phyloP scores from a whole-genome alignment of 305 asterid genomes.

The Caryopteris hybrid region DNA sequence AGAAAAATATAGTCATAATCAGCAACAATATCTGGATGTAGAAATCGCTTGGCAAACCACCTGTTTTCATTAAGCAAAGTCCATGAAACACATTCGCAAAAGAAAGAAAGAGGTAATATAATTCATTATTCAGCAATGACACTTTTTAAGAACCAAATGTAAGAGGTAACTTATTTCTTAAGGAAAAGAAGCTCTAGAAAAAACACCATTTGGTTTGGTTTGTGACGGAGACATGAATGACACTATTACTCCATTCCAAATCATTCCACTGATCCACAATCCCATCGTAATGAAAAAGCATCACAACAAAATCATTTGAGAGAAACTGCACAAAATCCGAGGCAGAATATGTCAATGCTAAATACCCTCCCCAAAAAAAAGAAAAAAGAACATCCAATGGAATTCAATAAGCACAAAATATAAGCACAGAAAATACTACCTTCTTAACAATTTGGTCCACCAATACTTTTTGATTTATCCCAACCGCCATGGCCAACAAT shows the following conservation, averaged over 20 bases:
- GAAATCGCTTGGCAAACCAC: slow-evolving; percentile 97
- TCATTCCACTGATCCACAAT: slow-evolving; percentile 74
- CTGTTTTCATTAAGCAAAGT: slow-evolving; percentile 30
- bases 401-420: slow-evolving; percentile 4
- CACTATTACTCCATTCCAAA: slow-evolving; percentile 61
- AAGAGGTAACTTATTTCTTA: background rate
- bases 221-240: slow-evolving; percentile 60
- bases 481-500: slow-evolving; percentile 80
- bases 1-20: slow-evolving; percentile 79
- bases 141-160: background rate
- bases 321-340: slow-evolving; percentile 55
- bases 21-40: slow-evolving; percentile 89
- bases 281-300: slow-evolving; percentile 95
- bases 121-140: background rate
- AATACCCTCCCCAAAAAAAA: background rate
- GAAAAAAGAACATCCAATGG: background rate
- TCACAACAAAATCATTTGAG: slow-evolving; percentile 56
- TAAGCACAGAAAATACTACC: slow-evolving; percentile 35
- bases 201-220: slow-evolving; percentile 86
- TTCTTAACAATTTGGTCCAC: slow-evolving; percentile 60
- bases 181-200: background rate
- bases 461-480: slow-evolving; percentile 64
- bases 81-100: background rate
- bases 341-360: background rate
- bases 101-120: background rate